Base-by-base conservation (phyloP, 164 flowering plant genomes). In the Saururus chinensis region DNA sequence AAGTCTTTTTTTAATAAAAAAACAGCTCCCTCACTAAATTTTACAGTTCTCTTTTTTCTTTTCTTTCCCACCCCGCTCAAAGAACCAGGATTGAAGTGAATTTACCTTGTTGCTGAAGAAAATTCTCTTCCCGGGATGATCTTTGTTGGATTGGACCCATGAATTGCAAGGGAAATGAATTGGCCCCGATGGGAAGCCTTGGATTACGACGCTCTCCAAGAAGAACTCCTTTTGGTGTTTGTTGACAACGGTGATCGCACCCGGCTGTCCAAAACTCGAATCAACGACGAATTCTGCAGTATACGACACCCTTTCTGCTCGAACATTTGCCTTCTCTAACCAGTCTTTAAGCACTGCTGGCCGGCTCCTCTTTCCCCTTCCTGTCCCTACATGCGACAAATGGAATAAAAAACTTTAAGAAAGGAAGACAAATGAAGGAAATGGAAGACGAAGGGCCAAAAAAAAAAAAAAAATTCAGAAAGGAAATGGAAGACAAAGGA, bases 171-270 rank as follows among this genome's bases (percentile, higher is more conserved):
- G 74, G 64, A 93, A 89, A 67, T 90, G 90, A 24, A 85, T 84
- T 0, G 95, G 86, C 16, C 96, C 96, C 71, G 79, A 75, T 1
- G 84, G 82, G 60, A 84, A 93, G 0, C 92, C 96, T 77, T 90
- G 97, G 56, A 93, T 25, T 6, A 84, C 82, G 16, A 93, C 84
- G 37, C 75, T 81, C 68, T 93, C 97, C 66, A 90, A 51, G 75
- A 81, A 93, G 64, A 90, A 86, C 74, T 93, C 98, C 60, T 79
- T 78, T 65, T 84, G 95, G 61, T 93, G 98, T 68, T 83, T 86
- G 74, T 93, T 93, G 25, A 60, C 63, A 16, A 93, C 81, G 7
- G 78, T 66, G 66, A 93, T 85, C 20, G 98, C 96, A 35, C 98
- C 98, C 1, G 96, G 96, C 0, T 63, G 54, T 14, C 98, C 97